Evolutionary conservation across 1,139 yeast genomes (phyloP).

Genomic region (Candida pseudoviswanathii): DNA sequence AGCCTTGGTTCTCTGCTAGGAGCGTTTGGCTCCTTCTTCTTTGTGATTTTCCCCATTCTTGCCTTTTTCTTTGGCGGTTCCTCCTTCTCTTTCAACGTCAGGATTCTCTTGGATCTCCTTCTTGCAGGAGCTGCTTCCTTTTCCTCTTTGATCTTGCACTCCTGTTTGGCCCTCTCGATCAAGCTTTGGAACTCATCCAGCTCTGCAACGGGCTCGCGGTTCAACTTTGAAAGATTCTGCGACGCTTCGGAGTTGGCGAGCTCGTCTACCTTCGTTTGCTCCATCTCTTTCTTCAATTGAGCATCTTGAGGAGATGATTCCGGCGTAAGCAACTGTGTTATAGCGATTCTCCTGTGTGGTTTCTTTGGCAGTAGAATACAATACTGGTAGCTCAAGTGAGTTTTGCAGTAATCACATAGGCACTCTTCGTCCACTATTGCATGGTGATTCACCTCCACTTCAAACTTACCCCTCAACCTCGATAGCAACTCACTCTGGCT

Average conservation of each 20-base stretch:
- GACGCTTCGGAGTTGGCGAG: conserved; percentile 12
- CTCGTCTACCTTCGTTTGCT: background rate
- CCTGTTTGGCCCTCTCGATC: conserved; percentile 19
- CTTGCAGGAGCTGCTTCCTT: conserved; percentile 3
- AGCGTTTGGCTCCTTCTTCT: conserved; percentile 13
- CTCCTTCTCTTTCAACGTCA: background rate
- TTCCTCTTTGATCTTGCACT: conserved; percentile 4
- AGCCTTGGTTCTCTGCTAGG: conserved; percentile 23
- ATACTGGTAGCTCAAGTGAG: conserved; percentile 41
- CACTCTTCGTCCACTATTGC: conserved; percentile 31
- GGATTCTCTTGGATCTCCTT: conserved; percentile 13
- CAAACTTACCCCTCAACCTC: conserved; percentile 15
- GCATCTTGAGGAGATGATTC: conserved; percentile 14
- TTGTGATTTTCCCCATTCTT: background rate
- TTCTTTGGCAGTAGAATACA: conserved; percentile 33
- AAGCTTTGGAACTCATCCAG: conserved; percentile 20
- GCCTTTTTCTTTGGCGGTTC: background rate
- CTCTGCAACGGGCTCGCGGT: conserved; percentile 17
- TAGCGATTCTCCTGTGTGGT: conserved; percentile 14
- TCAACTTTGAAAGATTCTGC: conserved; percentile 6
- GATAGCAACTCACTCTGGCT: conserved; percentile 20
- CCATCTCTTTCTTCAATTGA: background rate
- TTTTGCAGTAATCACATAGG: conserved; percentile 43
- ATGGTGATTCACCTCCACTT: conserved; percentile 18
- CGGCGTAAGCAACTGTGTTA: conserved; percentile 12